Evolutionary conservation across 176 grass and related monocot species (phyloP).

Genomic region (Hordeum marinum): DNA sequence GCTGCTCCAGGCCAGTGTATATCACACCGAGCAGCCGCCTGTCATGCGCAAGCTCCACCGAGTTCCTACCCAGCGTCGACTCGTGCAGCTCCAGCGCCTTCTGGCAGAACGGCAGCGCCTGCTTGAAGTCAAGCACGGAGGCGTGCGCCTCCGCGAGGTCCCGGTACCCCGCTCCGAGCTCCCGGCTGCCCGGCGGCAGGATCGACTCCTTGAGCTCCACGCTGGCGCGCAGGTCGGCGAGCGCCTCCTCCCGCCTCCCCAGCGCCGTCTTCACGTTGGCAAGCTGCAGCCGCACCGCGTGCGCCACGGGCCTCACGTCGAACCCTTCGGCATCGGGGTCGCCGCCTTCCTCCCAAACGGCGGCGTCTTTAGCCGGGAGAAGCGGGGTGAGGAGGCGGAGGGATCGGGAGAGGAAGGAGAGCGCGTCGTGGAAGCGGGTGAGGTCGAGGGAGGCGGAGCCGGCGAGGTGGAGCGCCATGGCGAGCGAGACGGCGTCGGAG

Average conservation of each 20-base stretch:
- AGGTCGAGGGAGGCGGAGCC: slow-evolving; percentile 72
- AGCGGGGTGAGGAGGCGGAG: slow-evolving; percentile 46
- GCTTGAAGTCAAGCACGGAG: slow-evolving; percentile 77
- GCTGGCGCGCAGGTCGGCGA: slow-evolving; percentile 65
- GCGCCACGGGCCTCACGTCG: slow-evolving; percentile 74
- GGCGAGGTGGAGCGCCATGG: slow-evolving; percentile 88
- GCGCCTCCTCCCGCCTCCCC: slow-evolving; percentile 80
- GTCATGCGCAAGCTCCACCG: slow-evolving; percentile 76
- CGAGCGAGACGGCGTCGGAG: slow-evolving; percentile 62
- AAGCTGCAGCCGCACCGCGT: slow-evolving; percentile 67
- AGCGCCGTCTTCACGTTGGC: slow-evolving; percentile 86
- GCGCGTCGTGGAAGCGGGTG: slow-evolving; percentile 83
- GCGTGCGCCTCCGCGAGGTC: slow-evolving; percentile 75
- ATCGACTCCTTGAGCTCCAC: slow-evolving; percentile 86
- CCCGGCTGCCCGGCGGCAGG: slow-evolving; percentile 62
- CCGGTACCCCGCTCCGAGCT: slow-evolving; percentile 61
- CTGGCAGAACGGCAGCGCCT: slow-evolving; percentile 72
- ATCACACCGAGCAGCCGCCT: slow-evolving; percentile 87
- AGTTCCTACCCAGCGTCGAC: slow-evolving; percentile 66
- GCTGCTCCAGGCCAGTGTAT: slow-evolving; percentile 83
- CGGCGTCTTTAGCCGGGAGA: not conserved
- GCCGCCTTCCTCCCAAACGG: slow-evolving; percentile 12
- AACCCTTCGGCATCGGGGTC: slow-evolving; percentile 28
- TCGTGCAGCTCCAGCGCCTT: slow-evolving; percentile 75
- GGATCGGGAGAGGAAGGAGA: slow-evolving; percentile 68